Evolutionary conservation across 202 grass and related monocot species (phyloP).

Genomic region (Zoysia matrella): DNA sequence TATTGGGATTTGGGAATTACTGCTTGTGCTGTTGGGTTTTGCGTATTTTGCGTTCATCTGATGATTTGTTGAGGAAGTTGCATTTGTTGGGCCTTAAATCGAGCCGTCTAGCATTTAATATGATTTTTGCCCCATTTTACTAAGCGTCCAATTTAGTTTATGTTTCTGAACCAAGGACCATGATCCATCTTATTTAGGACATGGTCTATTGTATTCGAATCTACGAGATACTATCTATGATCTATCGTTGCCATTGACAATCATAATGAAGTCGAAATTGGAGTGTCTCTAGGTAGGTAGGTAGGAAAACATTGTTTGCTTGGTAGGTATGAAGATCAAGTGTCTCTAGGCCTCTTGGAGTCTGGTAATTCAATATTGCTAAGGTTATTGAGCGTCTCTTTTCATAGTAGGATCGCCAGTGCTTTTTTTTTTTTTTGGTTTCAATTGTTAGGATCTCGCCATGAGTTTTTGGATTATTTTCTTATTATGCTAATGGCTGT

Average conservation of each 20-base stretch:
- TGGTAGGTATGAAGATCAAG: not conserved
- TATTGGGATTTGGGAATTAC: conserved; percentile 41
- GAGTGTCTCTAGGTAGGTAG: no score
- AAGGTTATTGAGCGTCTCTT: not conserved
- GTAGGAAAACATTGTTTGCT: not conserved
- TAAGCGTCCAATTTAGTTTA: not conserved
- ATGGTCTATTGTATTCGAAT: not conserved
- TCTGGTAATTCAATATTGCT: no score
- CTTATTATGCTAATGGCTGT: not conserved
- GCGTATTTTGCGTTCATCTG: not conserved
- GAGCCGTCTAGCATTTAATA: not conserved
- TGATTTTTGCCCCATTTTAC: not conserved
- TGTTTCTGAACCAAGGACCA: not conserved
- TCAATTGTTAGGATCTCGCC: not conserved
- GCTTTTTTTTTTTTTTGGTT: not conserved
- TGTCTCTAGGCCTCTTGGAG: not conserved
- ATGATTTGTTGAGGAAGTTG: conserved; percentile 9
- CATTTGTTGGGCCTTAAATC: not conserved
- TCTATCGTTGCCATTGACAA: not conserved
- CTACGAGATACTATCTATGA: not conserved
- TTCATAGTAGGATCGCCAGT: conserved; percentile 4
- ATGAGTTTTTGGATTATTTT: conserved; percentile 10
- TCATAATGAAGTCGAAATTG: not conserved
- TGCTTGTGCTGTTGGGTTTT: conserved; percentile 20
- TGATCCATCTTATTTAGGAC: no score